phyloP scores from a whole-genome alignment of 2,329 filamentous ascomycete genomes.

The Ophiognomonia clavigignenti-juglandacearum region DNA sequence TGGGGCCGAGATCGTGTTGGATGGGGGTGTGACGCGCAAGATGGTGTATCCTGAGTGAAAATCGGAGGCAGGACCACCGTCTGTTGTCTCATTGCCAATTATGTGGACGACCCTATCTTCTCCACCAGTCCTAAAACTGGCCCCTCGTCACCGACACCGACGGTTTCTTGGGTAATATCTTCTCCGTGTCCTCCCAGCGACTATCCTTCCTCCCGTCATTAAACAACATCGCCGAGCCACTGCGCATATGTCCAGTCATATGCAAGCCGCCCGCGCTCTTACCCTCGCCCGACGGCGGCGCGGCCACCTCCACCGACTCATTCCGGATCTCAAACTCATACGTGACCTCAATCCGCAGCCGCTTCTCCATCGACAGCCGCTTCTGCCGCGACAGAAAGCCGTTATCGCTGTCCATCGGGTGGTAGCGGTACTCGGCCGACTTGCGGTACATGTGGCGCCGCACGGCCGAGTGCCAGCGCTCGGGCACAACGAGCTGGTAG shows the following conservation, averaged over 20 bases:
- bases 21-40: constrained; percentile 26
- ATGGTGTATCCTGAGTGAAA: constrained; percentile 27
- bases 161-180: constrained; percentile 3
- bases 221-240: too few species aligned
- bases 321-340: constrained; percentile 15
- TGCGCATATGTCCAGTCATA: too few species aligned
- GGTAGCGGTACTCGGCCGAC: constrained; percentile 3
- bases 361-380: constrained; percentile 13
- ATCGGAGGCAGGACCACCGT: neutral
- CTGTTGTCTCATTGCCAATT: neutral
- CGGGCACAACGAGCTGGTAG: constrained; percentile 6
- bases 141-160: neutral
- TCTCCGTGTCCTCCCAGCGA: constrained; percentile 7
- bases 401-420: constrained; percentile 12
- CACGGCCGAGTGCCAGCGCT: neutral
- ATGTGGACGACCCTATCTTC: neutral
- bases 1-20: constrained; percentile 25
- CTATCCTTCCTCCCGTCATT: too few species aligned
- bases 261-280: too few species aligned
- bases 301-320: constrained; percentile 5
- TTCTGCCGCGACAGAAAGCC: constrained; percentile 14
- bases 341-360: constrained; percentile 13
- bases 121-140: neutral
- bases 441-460: neutral
- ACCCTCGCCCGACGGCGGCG: too few species aligned